A percentile compares a stretch with the other conserved stretches of the same genome.
Conservation (phyloP, 2,329 filamentous ascomycete genomes). For the Colletotrichum somersetense region DNA sequence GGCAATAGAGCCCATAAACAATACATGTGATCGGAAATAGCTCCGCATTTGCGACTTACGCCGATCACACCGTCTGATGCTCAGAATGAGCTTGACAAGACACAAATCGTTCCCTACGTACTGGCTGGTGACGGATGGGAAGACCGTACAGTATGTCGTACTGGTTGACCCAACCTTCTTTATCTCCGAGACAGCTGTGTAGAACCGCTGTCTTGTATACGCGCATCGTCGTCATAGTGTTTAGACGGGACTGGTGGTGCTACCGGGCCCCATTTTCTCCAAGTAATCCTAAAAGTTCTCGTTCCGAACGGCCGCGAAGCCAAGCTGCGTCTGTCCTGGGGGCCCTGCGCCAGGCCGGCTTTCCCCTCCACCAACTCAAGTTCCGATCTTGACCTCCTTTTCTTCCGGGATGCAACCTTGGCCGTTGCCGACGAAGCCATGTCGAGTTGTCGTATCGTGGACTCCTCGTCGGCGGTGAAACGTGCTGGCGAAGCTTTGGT, state of each 20-base stretch:
- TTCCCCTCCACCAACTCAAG: constrained; percentile 21
- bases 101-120: not conserved
- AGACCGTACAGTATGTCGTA: too few relatives aligned
- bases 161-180: not conserved
- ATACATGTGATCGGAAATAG: not conserved
- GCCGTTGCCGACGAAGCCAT: constrained; percentile 1
- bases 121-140: not conserved
- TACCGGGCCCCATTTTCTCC: too few relatives aligned
- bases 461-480: constrained; percentile 33
- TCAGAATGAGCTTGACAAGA: not conserved
- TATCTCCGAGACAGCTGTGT: not conserved
- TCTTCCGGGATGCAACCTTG: not conserved
- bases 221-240: too few relatives aligned
- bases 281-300: not conserved
- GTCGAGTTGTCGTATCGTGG: constrained; percentile 16
- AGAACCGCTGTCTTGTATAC: not conserved
- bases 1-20: not conserved
- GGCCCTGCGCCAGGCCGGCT: not conserved
- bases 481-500: constrained; percentile 21
- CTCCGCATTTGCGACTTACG: not conserved
- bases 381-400: constrained; percentile 7
- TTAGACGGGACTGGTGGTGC: not conserved
- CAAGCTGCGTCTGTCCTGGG: not conserved
- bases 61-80: not conserved
- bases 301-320: not conserved